Conservation (phyloP, 2,329 filamentous ascomycete genomes). For the Tolypocladium tropicale region DNA sequence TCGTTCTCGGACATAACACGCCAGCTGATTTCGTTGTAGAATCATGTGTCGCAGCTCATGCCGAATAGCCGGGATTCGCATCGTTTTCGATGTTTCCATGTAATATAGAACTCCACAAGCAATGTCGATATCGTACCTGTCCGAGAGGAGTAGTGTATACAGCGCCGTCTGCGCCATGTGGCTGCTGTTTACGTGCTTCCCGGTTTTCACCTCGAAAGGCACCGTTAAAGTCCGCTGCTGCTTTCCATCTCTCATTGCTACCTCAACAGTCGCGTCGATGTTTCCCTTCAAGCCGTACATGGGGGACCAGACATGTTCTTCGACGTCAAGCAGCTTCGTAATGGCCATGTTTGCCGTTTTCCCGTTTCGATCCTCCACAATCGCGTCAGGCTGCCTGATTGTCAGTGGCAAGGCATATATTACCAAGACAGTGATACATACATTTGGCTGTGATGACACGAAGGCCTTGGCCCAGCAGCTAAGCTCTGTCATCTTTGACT, state of each 20-base stretch:
- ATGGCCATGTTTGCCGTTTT: conserved; percentile 73
- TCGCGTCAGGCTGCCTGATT: conserved; percentile 47
- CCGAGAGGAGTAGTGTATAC: conserved; percentile 85
- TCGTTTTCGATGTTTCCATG: conserved; percentile 79
- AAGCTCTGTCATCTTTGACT: conserved; percentile 73
- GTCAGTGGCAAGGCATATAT: conserved; percentile 11
- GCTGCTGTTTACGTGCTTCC: conserved; percentile 67
- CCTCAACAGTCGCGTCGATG: conserved; percentile 92
- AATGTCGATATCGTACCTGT: conserved; percentile 90
- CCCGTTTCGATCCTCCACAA: conserved; percentile 71
- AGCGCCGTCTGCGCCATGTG: conserved; percentile 91
- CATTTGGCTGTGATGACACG: conserved; percentile 59
- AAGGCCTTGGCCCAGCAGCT: conserved; percentile 78
- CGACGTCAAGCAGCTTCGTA: conserved; percentile 88
- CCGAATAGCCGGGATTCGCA: conserved; percentile 73
- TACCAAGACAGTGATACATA: conserved; percentile 23
- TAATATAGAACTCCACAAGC: conserved; percentile 90
- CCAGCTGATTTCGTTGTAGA: conserved; percentile 85
- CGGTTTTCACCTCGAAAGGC: conserved; percentile 93
- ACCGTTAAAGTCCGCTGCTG: conserved; percentile 64
- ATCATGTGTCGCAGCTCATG: conserved; percentile 94
- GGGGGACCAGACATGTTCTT: conserved; percentile 97
- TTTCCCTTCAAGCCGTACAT: conserved; percentile 97
- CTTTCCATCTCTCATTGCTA: conserved; percentile 64
- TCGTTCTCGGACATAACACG: conserved; percentile 73